Base-by-base conservation (phyloP, 2,329 filamentous ascomycete species). In the Drechslerella dactyloides region DNA sequence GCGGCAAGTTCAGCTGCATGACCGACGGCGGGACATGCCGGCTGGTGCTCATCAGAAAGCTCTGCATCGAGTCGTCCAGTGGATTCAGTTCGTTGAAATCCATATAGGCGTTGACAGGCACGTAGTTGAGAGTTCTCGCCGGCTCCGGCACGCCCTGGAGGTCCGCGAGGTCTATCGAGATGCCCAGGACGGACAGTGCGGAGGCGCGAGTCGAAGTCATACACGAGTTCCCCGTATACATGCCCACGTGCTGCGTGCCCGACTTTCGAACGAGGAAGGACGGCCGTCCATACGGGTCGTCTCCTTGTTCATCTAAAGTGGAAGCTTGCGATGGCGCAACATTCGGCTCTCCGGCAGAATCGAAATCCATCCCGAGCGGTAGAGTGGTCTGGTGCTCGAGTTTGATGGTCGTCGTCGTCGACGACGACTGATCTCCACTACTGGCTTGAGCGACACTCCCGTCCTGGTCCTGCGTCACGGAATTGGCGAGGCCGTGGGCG, bases 121-220 rank as follows among this genome's bases (percentile, higher is more conserved):
- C 75, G n/a, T 73, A 58, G 33, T 73, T 66, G 51, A 73, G 13
- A 3, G 27, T 61, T n/a, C 91, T 89, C 0, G 84, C 82, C 0
- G 85, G 86, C 52, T 88, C 84, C 76, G 90, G 91, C 50, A 61
- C 30, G 13, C 68, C 68, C 30, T 65, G 60, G 23, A 73, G n/a
- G 15, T 88, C 86, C 11, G 89, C 87, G 46, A 93, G 85, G 78
- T 96, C 89, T 76, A 94, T 89, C 51, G 90, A 88, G 75, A 89
- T 89, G 35, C 90, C 91, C 46, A 94, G 85, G 59, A 96, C 86
- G 0, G 89, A 88, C n/a, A 94, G 81, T 7, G 85, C 86, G 0
- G 89, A 92, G 52, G 90, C 90, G 76, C 88, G 88, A 77, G 93
- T 89, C 6, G 89, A 87, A 79, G 87, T 90, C 40, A 92, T 80